Conservation (phyloP, 2,329 filamentous ascomycete genomes). For the Gnomoniopsis smithogilvyi region DNA sequence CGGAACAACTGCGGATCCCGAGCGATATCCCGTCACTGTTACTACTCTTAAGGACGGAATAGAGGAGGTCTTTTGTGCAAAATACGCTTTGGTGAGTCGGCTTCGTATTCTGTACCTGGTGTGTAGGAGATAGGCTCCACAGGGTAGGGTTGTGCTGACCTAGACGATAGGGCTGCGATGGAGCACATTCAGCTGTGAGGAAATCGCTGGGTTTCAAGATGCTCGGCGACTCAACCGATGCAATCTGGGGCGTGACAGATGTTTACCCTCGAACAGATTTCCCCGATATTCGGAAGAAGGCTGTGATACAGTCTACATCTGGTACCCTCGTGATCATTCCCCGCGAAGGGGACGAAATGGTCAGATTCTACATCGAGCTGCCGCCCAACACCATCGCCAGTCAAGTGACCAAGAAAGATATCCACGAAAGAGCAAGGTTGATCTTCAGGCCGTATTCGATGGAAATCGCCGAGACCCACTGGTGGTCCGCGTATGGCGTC, state of each 20-base stretch:
- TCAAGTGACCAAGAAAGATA: conserved; percentile 48
- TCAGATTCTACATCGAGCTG: conserved; percentile 62
- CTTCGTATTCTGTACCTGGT: conserved; percentile 1
- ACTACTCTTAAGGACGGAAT: conserved; percentile 37
- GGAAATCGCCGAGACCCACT: conserved; percentile 51
- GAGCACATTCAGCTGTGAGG: conserved; percentile 50
- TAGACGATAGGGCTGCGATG: conserved; percentile 36
- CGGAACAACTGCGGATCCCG: conserved; percentile 29
- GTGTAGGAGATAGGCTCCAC: neutral
- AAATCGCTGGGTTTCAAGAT: conserved; percentile 52
- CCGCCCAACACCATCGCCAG: conserved; percentile 45
- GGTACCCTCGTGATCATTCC: conserved; percentile 62
- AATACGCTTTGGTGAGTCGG: conserved; percentile 47
- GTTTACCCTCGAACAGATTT: conserved; percentile 54
- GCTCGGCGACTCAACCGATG: conserved; percentile 56
- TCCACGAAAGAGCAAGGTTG: conserved; percentile 48
- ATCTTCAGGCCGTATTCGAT: conserved; percentile 55
- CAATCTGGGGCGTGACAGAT: conserved; percentile 57
- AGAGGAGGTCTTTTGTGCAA: conserved; percentile 39
- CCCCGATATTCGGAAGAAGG: conserved; percentile 59
- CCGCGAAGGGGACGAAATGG: conserved; percentile 53
- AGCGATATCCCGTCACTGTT: conserved; percentile 42
- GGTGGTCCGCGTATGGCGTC: conserved; percentile 64
- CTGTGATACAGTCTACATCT: conserved; percentile 48
- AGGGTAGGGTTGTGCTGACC: neutral